Percentiles rank a stretch among this genome's conserved stretches.
Evolutionary conservation across 2,329 filamentous ascomycete species (phyloP).

Genomic region (Phaeophleospora eucalypticola): DNA sequence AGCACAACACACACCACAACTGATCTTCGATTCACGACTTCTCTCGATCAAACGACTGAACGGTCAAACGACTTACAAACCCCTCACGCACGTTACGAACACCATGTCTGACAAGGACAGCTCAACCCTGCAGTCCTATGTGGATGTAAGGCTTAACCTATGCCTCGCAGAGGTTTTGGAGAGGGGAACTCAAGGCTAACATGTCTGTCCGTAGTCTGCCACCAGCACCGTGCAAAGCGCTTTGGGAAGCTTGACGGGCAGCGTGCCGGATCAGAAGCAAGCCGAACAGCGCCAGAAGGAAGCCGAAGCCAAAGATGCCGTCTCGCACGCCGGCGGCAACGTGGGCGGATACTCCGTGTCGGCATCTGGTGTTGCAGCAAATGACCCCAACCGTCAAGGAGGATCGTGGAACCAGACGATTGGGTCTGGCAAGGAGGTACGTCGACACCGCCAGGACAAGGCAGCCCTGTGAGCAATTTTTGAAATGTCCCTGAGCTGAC

Average conservation of each 20-base stretch:
- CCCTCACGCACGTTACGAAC: no score
- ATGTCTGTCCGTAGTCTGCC: constrained; percentile 37
- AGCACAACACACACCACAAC: no score
- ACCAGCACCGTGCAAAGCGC: constrained; percentile 68
- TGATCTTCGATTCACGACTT: no score
- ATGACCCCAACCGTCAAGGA: constrained; percentile 65
- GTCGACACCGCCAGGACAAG: background rate
- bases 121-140: constrained; percentile 74
- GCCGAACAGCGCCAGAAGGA: constrained; percentile 55
- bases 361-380: constrained; percentile 65
- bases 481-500: no score
- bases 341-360: constrained; percentile 68
- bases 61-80: background rate
- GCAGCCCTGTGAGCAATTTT: no score
- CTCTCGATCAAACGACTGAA: no score
- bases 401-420: constrained; percentile 85
- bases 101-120: constrained; percentile 49
- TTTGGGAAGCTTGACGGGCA: constrained; percentile 70
- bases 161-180: background rate
- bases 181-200: background rate
- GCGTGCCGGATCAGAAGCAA: constrained; percentile 58
- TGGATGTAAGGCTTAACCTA: constrained; percentile 42
- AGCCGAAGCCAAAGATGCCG: constrained; percentile 63
- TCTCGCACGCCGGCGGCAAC: constrained; percentile 71
- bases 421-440: constrained; percentile 72